These are phyloP conservation scores for Juglanconis juglandina DNA, from an alignment of 2,329 filamentous ascomycete species.

Conservation along the genomic window DNA sequence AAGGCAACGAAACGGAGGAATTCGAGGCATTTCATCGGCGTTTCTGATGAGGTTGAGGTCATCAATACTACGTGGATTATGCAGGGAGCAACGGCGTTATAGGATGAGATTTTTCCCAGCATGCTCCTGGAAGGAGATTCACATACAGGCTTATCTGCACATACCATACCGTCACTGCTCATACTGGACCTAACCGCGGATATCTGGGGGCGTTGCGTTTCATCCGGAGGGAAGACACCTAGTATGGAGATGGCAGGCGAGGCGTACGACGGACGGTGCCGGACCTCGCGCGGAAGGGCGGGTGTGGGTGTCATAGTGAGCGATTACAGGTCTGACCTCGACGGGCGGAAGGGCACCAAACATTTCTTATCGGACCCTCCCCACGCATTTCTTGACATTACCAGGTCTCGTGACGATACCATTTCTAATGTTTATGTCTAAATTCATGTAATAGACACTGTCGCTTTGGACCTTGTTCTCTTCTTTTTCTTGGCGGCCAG, in stretches of 20 bases:
- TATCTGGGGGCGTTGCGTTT: neutral
- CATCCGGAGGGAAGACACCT: neutral
- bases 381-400: neutral
- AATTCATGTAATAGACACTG: conserved; percentile 1
- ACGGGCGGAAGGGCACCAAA: neutral
- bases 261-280: neutral
- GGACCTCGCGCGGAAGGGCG: neutral
- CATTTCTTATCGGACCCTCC: neutral
- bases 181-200: neutral
- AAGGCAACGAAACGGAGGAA: neutral
- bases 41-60: conserved; percentile 6
- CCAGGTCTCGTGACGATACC: conserved; percentile 5
- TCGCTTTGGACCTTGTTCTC: neutral
- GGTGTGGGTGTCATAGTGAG: neutral
- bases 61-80: conserved; percentile 7
- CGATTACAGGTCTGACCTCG: neutral
- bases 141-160: neutral
- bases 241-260: neutral
- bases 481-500: neutral
- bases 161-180: neutral
- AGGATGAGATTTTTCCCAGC: conserved; percentile 4
- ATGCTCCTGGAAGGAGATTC: neutral
- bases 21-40: conserved; percentile 15
- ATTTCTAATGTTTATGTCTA: conserved; percentile 16
- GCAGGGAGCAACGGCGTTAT: conserved; percentile 16